A percentile compares a stretch with the other conserved stretches of the same genome.
phyloP scores from a whole-genome alignment of 495 filamentous ascomycete species.

The Penicillium dipodomyicola region DNA sequence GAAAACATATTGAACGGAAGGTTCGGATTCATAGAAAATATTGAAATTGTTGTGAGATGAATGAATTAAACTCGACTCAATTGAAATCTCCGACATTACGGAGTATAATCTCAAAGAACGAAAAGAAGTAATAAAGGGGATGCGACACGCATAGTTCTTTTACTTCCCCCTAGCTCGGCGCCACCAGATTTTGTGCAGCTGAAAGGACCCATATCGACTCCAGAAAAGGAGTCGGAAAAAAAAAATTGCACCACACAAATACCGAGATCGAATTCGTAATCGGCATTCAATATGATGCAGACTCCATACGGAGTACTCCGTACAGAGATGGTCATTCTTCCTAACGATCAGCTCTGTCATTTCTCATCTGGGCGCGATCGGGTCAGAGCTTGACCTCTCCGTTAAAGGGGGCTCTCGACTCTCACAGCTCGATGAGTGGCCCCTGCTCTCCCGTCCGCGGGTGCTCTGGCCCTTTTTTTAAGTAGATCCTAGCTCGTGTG shows the following conservation, averaged over 20 bases:
- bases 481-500: constrained; percentile 21
- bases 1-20: not conserved
- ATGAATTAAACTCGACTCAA: not conserved
- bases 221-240: constrained; percentile 20
- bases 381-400: constrained; percentile 16
- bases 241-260: not conserved
- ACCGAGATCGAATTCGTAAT: not conserved
- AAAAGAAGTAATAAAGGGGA: not conserved
- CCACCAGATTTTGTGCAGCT: constrained; percentile 20
- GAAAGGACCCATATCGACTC: constrained; percentile 20
- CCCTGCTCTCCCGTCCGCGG: constrained; percentile 13
- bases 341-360: constrained; percentile 22
- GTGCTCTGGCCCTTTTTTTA: not conserved
- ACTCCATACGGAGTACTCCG: not conserved
- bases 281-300: constrained; percentile 11
- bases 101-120: not conserved
- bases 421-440: constrained; percentile 20
- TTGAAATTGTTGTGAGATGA: not conserved
- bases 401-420: constrained; percentile 15
- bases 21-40: not conserved
- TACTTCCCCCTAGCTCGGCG: constrained; percentile 8
- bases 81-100: not conserved
- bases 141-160: not conserved
- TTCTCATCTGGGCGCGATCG: constrained; percentile 19
- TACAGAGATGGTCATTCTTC: not conserved